A percentile compares a stretch with the other conserved stretches of the same genome.
These are phyloP conservation scores for Eucalyptus albens DNA, from an alignment of 345 rosid species.

Conservation along the genomic window DNA sequence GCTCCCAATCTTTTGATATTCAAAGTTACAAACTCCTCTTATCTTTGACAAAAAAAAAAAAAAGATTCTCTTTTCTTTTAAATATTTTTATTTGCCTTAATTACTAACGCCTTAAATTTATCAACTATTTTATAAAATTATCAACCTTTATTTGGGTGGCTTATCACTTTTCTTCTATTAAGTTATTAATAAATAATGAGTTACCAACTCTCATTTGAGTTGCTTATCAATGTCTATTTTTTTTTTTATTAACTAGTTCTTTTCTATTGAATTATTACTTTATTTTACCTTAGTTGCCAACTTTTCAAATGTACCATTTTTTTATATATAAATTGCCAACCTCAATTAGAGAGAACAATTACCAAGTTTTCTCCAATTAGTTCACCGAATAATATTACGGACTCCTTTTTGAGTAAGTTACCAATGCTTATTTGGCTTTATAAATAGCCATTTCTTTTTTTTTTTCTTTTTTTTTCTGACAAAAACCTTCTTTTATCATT, in stretches of 20 bases:
- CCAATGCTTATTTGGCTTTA: background rate
- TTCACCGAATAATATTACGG: background rate
- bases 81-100: fast-evolving
- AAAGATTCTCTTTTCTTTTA: background rate
- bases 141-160: background rate
- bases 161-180: background rate
- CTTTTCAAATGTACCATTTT: background rate
- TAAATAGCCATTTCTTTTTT: background rate
- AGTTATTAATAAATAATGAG: background rate
- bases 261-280: background rate
- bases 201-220: background rate
- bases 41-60: background rate
- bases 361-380: background rate
- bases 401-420: background rate
- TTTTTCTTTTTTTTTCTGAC: fast-evolving
- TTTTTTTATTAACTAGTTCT: background rate
- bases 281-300: background rate
- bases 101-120: background rate
- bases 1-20: background rate
- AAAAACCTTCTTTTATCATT: background rate
- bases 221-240: background rate
- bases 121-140: background rate
- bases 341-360: background rate
- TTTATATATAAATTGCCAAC: background rate
- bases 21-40: background rate